Conservation (phyloP, 1,284 basidiomycete genomes). For the Schizophyllum commune region DNA sequence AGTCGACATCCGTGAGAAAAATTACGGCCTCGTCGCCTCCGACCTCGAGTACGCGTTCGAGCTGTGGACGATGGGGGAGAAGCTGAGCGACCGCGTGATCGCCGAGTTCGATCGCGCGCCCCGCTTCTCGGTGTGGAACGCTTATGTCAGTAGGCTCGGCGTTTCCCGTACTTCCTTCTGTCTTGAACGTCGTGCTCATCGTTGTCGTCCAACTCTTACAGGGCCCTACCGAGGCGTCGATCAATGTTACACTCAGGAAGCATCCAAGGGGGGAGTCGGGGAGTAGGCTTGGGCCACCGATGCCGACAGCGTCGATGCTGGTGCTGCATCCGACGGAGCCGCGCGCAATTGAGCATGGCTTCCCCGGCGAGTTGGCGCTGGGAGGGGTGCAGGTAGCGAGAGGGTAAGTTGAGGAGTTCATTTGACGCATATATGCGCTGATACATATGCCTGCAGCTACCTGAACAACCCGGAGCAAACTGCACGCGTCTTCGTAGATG, state of each 20-base stretch:
- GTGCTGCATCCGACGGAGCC: constrained; percentile 7
- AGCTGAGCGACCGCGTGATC: constrained; percentile 6
- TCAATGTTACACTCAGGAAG: constrained; percentile 6
- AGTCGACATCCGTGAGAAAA: neutral
- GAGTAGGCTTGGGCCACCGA: constrained; percentile 4
- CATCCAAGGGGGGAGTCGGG: constrained; percentile 7
- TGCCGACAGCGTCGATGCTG: constrained; percentile 8
- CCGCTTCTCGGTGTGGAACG: constrained; percentile 4
- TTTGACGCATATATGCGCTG: neutral
- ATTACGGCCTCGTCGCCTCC: neutral
- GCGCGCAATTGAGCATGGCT: constrained; percentile 1
- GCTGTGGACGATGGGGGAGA: constrained; percentile 10
- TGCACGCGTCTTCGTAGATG: constrained; percentile 3
- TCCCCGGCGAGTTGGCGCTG: constrained; percentile 6
- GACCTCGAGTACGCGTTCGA: constrained; percentile 4
- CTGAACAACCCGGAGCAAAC: constrained; percentile 9
- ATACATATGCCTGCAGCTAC: neutral
- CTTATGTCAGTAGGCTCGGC: constrained; percentile 4
- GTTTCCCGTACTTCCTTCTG: neutral
- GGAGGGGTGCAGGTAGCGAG: constrained; percentile 6
- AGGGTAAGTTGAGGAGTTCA: neutral
- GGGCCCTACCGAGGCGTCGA: constrained; percentile 8
- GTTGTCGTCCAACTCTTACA: neutral
- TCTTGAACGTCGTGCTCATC: neutral
- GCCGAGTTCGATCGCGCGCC: constrained; percentile 5